Percentiles rank a stretch among this genome's conserved stretches.
phyloP scores from a whole-genome alignment of 2,329 filamentous ascomycete genomes.

The Microdochium bolleyi region DNA sequence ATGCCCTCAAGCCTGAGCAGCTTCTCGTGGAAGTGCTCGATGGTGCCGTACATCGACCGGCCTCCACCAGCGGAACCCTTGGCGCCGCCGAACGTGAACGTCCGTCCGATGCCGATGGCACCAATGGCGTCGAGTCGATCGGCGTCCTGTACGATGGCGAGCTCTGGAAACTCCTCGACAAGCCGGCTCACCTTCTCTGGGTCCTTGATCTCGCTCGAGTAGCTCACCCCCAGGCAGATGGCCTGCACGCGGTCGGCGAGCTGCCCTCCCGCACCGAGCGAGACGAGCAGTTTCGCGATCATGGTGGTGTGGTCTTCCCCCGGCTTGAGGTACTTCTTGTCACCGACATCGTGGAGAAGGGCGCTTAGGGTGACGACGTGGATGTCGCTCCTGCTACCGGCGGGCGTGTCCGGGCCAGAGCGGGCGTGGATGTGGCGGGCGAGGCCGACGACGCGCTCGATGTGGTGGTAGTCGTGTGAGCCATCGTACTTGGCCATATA shows the following conservation, averaged over 20 bases:
- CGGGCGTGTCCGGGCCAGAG: conserved; percentile 11
- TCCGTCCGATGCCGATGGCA: conserved; percentile 73
- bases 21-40: conserved; percentile 73
- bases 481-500: conserved; percentile 77
- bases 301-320: conserved; percentile 49
- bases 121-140: conserved; percentile 89
- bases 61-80: conserved; percentile 26
- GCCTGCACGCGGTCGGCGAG: conserved; percentile 62
- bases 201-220: conserved; percentile 63
- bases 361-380: conserved; percentile 60
- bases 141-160: conserved; percentile 84
- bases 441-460: conserved; percentile 70
- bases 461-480: conserved; percentile 83
- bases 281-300: conserved; percentile 45
- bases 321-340: conserved; percentile 67
- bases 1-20: conserved; percentile 55
- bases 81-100: conserved; percentile 69
- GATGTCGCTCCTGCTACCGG: conserved; percentile 31
- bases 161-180: conserved; percentile 60
- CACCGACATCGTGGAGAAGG: conserved; percentile 81
- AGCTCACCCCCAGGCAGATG: conserved; percentile 72
- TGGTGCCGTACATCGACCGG: conserved; percentile 50
- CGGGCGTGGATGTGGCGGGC: conserved; percentile 55
- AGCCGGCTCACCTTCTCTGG: conserved; percentile 51
- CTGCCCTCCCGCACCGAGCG: conserved; percentile 43